Evolutionary conservation across 2,329 filamentous ascomycete genomes (phyloP).

Genomic region (Calonectria leucothoes): DNA sequence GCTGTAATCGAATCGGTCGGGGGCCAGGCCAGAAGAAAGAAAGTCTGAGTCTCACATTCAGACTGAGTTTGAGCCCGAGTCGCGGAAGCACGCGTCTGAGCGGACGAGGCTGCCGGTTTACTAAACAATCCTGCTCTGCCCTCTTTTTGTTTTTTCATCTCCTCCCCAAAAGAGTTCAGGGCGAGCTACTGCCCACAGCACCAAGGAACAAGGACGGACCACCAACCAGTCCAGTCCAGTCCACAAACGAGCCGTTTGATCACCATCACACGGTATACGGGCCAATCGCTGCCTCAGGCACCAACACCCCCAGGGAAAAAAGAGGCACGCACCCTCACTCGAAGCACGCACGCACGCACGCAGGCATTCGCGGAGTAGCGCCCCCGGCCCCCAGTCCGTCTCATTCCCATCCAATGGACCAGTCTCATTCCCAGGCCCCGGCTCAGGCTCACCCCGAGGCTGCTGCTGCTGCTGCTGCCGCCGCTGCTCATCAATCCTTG

Average conservation of each 20-base stretch:
- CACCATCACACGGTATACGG: not conserved
- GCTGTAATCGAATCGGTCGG: not conserved
- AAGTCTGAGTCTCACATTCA: not conserved
- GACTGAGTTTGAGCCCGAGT: not conserved
- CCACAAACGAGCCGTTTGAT: not conserved
- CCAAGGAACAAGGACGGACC: not conserved
- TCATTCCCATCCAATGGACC: slow-evolving; percentile 36
- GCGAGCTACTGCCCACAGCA: too few relatives aligned
- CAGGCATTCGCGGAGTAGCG: slow-evolving; percentile 13
- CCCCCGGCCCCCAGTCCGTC: slow-evolving; percentile 16
- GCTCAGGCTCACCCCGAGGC: slow-evolving; percentile 27
- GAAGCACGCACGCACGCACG: not conserved
- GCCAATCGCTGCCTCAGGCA: slow-evolving; percentile 18
- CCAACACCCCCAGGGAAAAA: not conserved
- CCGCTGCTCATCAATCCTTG: slow-evolving; percentile 10
- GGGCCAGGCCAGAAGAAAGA: not conserved
- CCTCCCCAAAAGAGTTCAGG: not conserved
- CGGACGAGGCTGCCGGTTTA: slow-evolving; percentile 2
- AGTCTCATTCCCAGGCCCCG: slow-evolving; percentile 35
- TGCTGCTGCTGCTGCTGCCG: slow-evolving; percentile 23
- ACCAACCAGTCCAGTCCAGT: too few relatives aligned
- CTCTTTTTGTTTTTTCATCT: not conserved
- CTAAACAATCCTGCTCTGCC: not conserved
- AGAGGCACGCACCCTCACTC: slow-evolving; percentile 2
- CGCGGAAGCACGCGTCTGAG: not conserved